Evolutionary conservation across 192 early-diverging fungal genomes (phyloP).

Genomic region (Umbelopsis ramanniana): DNA sequence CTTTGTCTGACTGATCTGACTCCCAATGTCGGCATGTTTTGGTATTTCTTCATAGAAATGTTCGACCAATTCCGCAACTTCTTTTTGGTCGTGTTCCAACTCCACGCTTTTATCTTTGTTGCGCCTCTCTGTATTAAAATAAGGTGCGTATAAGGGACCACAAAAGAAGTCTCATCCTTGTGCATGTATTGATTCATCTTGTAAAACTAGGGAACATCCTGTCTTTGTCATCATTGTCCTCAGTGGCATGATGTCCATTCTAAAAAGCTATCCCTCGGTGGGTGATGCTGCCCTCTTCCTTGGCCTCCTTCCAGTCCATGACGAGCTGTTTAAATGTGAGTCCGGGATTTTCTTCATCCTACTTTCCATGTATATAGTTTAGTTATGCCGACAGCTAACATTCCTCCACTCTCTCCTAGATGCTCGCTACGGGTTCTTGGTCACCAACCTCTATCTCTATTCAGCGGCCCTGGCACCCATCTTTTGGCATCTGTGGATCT

Average conservation of each 20-base stretch:
- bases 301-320: constrained; percentile 77
- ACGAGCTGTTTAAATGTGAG: constrained; percentile 89
- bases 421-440: constrained; percentile 80
- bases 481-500: constrained; percentile 96
- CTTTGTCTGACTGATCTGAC: constrained; percentile 76
- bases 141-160: constrained; percentile 48
- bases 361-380: neutral
- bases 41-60: constrained; percentile 99
- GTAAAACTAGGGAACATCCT: constrained; percentile 65
- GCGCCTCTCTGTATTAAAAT: constrained; percentile 84
- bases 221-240: constrained; percentile 77
- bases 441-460: constrained; percentile 71
- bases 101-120: constrained; percentile 89
- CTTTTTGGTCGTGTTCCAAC: constrained; percentile 93
- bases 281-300: constrained; percentile 87
- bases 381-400: neutral
- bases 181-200: neutral
- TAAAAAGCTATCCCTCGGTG: constrained; percentile 93
- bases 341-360: neutral
- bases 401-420: constrained; percentile 51
- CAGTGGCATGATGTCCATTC: constrained; percentile 77
- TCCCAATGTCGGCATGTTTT: constrained; percentile 96
- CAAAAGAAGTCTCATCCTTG: neutral
- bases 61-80: constrained; percentile 98
- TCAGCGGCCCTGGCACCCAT: constrained; percentile 82